Evolutionary conservation across 306 rosid genomes (phyloP).

Genomic region (Cucumis cinereus): DNA sequence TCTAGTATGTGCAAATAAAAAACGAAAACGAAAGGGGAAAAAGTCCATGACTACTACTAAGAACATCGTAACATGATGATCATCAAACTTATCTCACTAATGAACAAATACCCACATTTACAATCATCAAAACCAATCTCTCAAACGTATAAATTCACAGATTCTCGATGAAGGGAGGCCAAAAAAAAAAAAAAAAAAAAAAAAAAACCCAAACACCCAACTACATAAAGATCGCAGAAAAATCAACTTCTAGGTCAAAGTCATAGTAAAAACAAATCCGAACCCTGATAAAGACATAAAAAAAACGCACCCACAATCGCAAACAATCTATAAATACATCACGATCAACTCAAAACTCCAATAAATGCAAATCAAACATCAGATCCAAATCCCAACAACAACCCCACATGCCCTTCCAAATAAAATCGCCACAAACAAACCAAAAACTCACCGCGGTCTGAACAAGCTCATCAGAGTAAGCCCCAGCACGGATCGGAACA

Average conservation of each 20-base stretch:
- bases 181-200: too few relatives aligned
- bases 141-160: neutral
- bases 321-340: neutral
- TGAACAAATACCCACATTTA: neutral
- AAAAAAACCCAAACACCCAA: neutral
- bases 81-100: neutral
- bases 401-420: neutral
- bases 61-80: neutral
- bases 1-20: neutral
- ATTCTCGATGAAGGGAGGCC: neutral
- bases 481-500: slow-evolving; percentile 72
- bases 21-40: too few relatives aligned
- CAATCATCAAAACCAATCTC: neutral
- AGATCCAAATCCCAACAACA: neutral
- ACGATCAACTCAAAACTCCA: neutral
- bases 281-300: neutral
- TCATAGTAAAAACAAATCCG: neutral
- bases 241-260: neutral
- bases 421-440: neutral
- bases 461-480: slow-evolving; percentile 77
- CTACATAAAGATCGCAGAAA: neutral
- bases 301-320: neutral
- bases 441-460: slow-evolving; percentile 64
- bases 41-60: neutral
- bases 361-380: neutral